phyloP scores from a whole-genome alignment of 1,284 basidiomycete genomes.

The Cutaneotrichosporon sp. region DNA sequence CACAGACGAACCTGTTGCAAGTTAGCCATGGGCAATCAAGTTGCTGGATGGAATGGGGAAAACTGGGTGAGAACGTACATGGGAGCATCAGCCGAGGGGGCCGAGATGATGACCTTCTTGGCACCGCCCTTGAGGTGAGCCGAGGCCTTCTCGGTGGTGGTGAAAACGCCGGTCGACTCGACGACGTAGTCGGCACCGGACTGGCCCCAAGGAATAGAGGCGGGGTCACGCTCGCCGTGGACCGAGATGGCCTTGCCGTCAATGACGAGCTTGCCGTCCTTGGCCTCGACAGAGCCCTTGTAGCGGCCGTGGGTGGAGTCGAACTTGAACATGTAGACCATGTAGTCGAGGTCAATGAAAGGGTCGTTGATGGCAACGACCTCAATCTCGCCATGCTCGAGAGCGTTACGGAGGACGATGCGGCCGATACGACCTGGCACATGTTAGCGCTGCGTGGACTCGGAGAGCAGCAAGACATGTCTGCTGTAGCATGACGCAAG shows the following conservation, averaged over 20 bases:
- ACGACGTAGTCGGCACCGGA: conserved; percentile 88
- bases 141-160: conserved; percentile 80
- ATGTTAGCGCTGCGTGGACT: background rate
- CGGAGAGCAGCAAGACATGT: too few species aligned
- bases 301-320: conserved; percentile 94
- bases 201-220: conserved; percentile 75
- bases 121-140: conserved; percentile 98
- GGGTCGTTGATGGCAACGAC: conserved; percentile 89
- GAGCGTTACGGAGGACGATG: conserved; percentile 90
- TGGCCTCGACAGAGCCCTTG: conserved; percentile 75
- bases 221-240: conserved; percentile 82
- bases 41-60: conserved; percentile 33
- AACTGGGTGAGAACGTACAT: conserved; percentile 55
- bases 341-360: conserved; percentile 93
- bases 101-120: conserved; percentile 99
- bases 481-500: too few species aligned
- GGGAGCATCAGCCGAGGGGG: conserved; percentile 95
- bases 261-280: conserved; percentile 87
- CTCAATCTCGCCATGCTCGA: conserved; percentile 68
- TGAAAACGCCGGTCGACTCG: conserved; percentile 99
- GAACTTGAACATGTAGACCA: conserved; percentile 99
- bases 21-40: background rate
- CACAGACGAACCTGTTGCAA: conserved; percentile 61
- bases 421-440: conserved; percentile 86
- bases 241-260: conserved; percentile 74